Conservation (phyloP, 306 rosid genomes). For the Datisca glomerata region DNA sequence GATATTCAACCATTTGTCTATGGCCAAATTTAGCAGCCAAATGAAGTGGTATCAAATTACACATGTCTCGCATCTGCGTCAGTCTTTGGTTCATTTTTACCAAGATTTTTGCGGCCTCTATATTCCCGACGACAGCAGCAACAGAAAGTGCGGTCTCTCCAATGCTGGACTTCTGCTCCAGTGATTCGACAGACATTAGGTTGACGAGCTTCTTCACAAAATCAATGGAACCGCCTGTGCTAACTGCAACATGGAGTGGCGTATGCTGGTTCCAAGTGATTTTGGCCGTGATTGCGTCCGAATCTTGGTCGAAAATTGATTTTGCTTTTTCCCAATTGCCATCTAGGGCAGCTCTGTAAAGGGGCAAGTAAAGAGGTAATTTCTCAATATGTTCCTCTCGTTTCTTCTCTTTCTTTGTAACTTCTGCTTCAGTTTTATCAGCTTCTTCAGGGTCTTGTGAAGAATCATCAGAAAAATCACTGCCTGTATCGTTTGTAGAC, state of each 20-base stretch:
- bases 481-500: no score
- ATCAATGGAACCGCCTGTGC: not conserved
- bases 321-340: not conserved
- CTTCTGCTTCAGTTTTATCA: no score
- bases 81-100: not conserved
- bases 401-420: not conserved
- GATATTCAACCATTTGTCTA: constrained; percentile 3
- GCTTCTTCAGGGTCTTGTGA: no score
- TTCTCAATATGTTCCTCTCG: not conserved
- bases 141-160: constrained; percentile 1
- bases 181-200: constrained; percentile 1
- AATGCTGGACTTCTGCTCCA: not conserved
- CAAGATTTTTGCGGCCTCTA: constrained; percentile 3
- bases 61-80: constrained; percentile 4
- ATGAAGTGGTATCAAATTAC: constrained; percentile 1
- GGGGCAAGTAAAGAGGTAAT: not conserved
- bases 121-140: constrained; percentile 4
- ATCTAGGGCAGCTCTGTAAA: not conserved
- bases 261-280: not conserved
- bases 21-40: constrained; percentile 5
- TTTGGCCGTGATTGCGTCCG: not conserved
- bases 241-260: not conserved
- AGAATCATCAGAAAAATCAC: no score
- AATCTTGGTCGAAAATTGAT: not conserved
- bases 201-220: constrained; percentile 5